phyloP scores from a whole-genome alignment of 83 land plant genomes.

The Thuja plicata region DNA sequence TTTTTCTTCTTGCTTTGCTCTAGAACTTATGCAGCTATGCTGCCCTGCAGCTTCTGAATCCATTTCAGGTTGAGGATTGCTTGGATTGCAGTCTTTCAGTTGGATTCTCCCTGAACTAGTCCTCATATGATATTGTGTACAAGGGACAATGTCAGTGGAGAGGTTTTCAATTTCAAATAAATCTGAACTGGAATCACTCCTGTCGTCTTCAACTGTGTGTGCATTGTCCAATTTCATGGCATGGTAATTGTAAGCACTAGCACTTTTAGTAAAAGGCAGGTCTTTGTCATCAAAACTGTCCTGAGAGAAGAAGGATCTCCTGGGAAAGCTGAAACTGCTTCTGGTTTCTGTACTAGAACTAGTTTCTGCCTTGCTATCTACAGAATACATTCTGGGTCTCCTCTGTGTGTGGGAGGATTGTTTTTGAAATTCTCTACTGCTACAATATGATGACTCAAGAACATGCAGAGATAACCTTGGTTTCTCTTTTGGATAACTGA shows the following conservation, averaged over 20 bases:
- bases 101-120: neutral
- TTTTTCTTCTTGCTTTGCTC: neutral
- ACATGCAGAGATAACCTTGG: slow-evolving; percentile 9
- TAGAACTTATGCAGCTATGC: neutral
- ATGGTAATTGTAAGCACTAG: neutral
- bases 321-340: slow-evolving; percentile 14
- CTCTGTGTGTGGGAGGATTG: slow-evolving; percentile 1
- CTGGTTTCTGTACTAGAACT: slow-evolving; percentile 2
- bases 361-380: slow-evolving; percentile 8
- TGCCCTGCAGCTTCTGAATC: neutral
- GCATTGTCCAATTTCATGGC: slow-evolving; percentile 8
- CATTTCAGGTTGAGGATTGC: neutral
- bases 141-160: slow-evolving; percentile 1
- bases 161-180: slow-evolving; percentile 13
- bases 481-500: neutral
- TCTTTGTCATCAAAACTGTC: slow-evolving; percentile 4
- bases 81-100: neutral
- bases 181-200: slow-evolving; percentile 14
- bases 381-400: slow-evolving; percentile 1
- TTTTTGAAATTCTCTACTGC: neutral
- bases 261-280: neutral
- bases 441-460: neutral
- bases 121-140: neutral
- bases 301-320: slow-evolving; percentile 2
- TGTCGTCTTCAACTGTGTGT: neutral